Base-by-base conservation (phyloP, 768 basidiomycete genomes). In the Pleurotus giganteus region DNA sequence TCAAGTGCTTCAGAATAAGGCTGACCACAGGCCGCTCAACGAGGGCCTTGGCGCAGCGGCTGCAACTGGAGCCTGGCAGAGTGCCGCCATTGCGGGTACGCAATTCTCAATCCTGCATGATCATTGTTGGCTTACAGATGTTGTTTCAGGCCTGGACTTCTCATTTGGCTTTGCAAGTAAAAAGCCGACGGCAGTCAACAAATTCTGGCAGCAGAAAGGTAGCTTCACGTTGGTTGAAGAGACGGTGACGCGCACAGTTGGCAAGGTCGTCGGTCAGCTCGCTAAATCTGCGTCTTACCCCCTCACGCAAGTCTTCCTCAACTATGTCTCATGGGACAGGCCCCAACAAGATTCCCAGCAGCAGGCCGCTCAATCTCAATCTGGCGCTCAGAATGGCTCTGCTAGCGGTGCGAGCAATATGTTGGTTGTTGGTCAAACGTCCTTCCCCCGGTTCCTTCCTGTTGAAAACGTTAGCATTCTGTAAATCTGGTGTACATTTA, bases 51-150 rank as follows among this genome's bases (percentile, higher is more conserved):
- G 49, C 11, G 17, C 36, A 6, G 49, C 34, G 17, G 49, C 49
- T 15, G 49, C 49, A 21, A 17, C 34, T 11, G 34, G 49, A 12
- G 49, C 49, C 2, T 51, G 49, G 49, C 49, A 51, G 26, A 34
- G 32, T 36, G 34, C 19, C 11, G 19, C 37, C 2, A 15, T 11
- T 15, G 31, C 17, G 21, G 49, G 49, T 51, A 36, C 15, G 49
- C 21, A 9, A n/a, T n/a, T 36, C 32, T 15, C 39, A 23, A 29
- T n/a, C 8, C n/a, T 11, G 12, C 39, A n/a, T n/a, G n/a, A n/a
- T 15, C 7, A 41, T 4, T 11, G 1, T 4, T 15, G 23, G n/a
- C 29, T 17, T 3, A 3, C 28, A n/a, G n/a, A 6, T 11, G n/a
- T 50, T 24, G 4, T 17, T 21, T 6, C 49, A 50, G 49, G 17